Percentiles rank a stretch among this genome's conserved stretches.
Evolutionary conservation across 352 stramenopile genomes (phyloP).

Genomic region (Blastocystis sp.): DNA sequence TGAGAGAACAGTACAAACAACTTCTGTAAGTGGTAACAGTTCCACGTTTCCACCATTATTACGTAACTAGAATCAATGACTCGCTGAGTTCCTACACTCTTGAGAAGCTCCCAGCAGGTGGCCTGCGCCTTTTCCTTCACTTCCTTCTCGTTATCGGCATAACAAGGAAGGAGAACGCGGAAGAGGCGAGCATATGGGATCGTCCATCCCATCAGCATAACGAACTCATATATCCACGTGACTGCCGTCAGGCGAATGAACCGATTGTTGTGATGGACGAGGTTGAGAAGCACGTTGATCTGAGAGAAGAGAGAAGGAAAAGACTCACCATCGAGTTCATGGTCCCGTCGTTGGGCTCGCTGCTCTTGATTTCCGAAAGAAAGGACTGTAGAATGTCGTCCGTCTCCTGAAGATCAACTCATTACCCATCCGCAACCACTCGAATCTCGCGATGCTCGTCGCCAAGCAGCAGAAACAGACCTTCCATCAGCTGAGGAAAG

Average conservation of each 20-base stretch:
- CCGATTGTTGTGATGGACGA: slow-evolving; percentile 36
- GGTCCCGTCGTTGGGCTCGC: not conserved
- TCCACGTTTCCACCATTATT: slow-evolving; percentile 32
- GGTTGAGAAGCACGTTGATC: slow-evolving; percentile 7
- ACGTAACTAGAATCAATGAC: not conserved
- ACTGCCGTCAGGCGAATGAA: slow-evolving; percentile 32
- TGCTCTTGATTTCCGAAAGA: slow-evolving; percentile 56
- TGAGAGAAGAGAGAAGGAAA: not conserved
- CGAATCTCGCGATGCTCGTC: slow-evolving; percentile 55
- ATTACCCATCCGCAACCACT: not conserved
- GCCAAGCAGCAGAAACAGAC: slow-evolving; percentile 26
- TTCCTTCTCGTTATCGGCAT: slow-evolving; percentile 11
- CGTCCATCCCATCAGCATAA: slow-evolving; percentile 6
- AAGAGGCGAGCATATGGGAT: slow-evolving; percentile 29
- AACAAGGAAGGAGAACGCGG: slow-evolving; percentile 14
- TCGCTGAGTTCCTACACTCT: not conserved
- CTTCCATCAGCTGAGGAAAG: slow-evolving; percentile 55
- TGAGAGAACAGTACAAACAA: not conserved
- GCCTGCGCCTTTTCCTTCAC: not conserved
- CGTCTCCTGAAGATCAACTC: not conserved
- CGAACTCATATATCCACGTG: slow-evolving; percentile 47
- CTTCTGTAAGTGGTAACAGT: not conserved
- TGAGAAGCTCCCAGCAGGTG: slow-evolving; percentile 1
- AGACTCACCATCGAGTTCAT: slow-evolving; percentile 26
- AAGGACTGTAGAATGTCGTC: slow-evolving; percentile 31